Percentiles rank a stretch among this genome's conserved stretches.
These are phyloP conservation scores for Epichloe aotearoae DNA, from an alignment of 2,329 filamentous ascomycete species.

Conservation along the genomic window DNA sequence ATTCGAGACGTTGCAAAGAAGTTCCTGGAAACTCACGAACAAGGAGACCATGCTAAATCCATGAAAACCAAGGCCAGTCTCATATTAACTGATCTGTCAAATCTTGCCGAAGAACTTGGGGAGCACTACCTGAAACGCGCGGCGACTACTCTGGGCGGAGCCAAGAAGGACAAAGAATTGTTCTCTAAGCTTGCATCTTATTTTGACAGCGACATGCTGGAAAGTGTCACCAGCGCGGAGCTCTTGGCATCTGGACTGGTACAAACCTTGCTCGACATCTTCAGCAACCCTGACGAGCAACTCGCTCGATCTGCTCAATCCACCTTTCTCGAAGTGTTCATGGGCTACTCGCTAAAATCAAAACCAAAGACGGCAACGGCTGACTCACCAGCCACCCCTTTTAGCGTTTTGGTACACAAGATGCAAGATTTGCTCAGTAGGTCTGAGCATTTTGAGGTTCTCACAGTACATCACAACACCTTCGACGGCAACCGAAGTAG, in stretches of 20 bases:
- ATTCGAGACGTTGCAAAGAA: conserved; percentile 67
- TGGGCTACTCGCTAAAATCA: conserved; percentile 58
- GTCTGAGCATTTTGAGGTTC: conserved; percentile 94
- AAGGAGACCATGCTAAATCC: conserved; percentile 52
- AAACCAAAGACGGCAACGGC: conserved; percentile 50
- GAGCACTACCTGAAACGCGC: conserved; percentile 51
- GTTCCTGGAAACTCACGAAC: conserved; percentile 75
- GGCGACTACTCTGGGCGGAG: conserved; percentile 25
- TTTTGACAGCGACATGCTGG: conserved; percentile 77
- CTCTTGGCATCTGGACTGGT: conserved; percentile 84
- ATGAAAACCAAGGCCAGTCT: conserved; percentile 68
- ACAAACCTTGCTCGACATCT: conserved; percentile 66
- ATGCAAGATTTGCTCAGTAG: conserved; percentile 91
- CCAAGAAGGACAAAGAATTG: conserved; percentile 42
- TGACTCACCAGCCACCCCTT: conserved; percentile 65
- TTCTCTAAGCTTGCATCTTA: conserved; percentile 68
- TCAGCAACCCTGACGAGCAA: conserved; percentile 55
- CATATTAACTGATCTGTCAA: conserved; percentile 61
- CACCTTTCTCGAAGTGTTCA: conserved; percentile 83
- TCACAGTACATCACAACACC: conserved; percentile 86
- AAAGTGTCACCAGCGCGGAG: conserved; percentile 93
- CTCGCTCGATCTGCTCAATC: conserved; percentile 57
- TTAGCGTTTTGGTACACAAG: conserved; percentile 85
- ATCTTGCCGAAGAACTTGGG: conserved; percentile 59
- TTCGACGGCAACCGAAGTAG: conserved; percentile 84